Conservation (phyloP, 2,329 filamentous ascomycete species). For the Exophiala spinifera region DNA sequence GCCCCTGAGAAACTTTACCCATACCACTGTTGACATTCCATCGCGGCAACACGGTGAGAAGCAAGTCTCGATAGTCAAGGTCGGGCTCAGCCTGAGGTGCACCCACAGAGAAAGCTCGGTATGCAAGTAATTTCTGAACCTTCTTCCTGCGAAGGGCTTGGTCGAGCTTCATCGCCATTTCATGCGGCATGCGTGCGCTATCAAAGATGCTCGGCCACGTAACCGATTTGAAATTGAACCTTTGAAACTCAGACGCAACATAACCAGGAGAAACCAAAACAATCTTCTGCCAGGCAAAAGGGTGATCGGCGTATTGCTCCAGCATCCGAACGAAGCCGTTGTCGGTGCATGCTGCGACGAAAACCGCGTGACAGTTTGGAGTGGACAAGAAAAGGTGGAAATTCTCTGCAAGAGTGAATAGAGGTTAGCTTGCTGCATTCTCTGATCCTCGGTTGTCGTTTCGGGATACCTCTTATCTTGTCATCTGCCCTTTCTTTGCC, state of each 20-base stretch:
- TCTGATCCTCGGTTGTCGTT: not conserved
- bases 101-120: not conserved
- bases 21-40: conserved; percentile 13
- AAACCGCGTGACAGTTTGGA: conserved; percentile 26
- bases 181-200: not conserved
- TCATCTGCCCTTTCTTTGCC: conserved; percentile 29
- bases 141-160: conserved; percentile 2
- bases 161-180: conserved; percentile 2
- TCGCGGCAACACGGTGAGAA: conserved; percentile 9
- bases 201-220: conserved; percentile 18
- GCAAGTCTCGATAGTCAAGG: not conserved
- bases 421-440: no score
- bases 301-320: conserved; percentile 25
- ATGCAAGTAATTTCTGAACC: not conserved
- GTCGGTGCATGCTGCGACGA: conserved; percentile 26
- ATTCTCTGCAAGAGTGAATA: conserved; percentile 15
- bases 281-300: conserved; percentile 20
- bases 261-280: conserved; percentile 25
- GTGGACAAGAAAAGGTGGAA: conserved; percentile 26
- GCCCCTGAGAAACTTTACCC: conserved; percentile 5
- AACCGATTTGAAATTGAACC: conserved; percentile 4
- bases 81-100: not conserved
- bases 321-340: conserved; percentile 28
- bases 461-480: conserved; percentile 25
- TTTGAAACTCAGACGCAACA: conserved; percentile 19